Evolutionary conservation across 2,329 filamentous ascomycete species (phyloP).

Genomic region (Coniella lustricola): DNA sequence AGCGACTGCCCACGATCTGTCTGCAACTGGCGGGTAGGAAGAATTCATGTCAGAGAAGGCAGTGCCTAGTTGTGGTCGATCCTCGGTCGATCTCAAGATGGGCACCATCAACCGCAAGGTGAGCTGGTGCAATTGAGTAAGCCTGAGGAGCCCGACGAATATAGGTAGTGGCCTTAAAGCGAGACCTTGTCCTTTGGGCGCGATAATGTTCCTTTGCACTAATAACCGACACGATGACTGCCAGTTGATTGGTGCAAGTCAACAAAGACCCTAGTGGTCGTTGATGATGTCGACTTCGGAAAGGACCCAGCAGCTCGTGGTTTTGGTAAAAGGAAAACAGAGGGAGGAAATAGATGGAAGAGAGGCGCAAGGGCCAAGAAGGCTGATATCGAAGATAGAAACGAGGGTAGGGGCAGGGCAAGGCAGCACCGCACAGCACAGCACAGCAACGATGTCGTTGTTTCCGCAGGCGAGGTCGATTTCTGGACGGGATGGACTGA

Average conservation of each 20-base stretch:
- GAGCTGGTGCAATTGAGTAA: not conserved
- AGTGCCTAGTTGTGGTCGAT: not conserved
- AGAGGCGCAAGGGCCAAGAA: too few relatives aligned
- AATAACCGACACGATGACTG: not conserved
- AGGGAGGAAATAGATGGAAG: not conserved
- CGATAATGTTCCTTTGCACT: not conserved
- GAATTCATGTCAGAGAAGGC: slow-evolving; percentile 11
- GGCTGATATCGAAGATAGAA: not conserved
- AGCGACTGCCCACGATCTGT: slow-evolving; percentile 9
- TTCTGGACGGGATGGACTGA: not conserved
- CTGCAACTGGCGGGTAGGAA: slow-evolving; percentile 5
- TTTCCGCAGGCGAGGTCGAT: not conserved
- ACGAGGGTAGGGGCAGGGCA: not conserved
- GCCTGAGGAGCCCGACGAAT: not conserved
- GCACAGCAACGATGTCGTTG: too few relatives aligned
- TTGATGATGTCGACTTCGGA: not conserved
- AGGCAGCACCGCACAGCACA: too few relatives aligned
- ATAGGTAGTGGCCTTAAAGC: not conserved
- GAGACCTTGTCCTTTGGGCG: too few relatives aligned
- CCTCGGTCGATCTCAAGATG: not conserved
- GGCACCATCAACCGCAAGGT: slow-evolving; percentile 3
- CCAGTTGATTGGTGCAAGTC: not conserved
- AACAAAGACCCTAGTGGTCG: too few relatives aligned
- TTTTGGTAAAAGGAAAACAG: not conserved
- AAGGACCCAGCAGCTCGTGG: too few relatives aligned